phyloP scores from a whole-genome alignment of 2,329 filamentous ascomycete genomes.

The Cladosporium sp. region DNA sequence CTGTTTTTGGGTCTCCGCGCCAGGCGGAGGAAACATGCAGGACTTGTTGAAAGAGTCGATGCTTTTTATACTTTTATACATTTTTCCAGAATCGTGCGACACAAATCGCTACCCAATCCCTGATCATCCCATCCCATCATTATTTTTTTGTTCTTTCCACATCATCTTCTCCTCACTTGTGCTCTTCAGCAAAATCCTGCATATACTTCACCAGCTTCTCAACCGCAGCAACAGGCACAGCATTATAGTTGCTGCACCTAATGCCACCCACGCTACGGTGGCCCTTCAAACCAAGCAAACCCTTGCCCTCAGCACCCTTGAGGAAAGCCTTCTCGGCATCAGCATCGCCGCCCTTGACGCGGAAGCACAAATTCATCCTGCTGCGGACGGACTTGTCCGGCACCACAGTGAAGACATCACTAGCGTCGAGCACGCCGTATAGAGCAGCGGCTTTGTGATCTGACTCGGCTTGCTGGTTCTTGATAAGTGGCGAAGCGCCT shows the following conservation, averaged over 20 bases:
- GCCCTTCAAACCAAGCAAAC: conserved; percentile 80
- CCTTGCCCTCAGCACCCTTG: conserved; percentile 65
- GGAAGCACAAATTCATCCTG: conserved; percentile 94
- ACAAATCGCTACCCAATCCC: not conserved
- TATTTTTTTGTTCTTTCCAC: not conserved
- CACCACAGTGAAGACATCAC: conserved; percentile 74
- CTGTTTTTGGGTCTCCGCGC: not conserved
- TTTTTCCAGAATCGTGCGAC: not conserved
- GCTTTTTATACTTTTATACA: not conserved
- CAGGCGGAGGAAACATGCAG: not conserved
- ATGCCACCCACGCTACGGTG: conserved; percentile 87
- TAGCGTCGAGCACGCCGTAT: conserved; percentile 73
- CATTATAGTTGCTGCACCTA: conserved; percentile 86
- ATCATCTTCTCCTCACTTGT: not conserved
- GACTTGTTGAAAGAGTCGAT: not conserved
- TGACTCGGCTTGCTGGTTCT: conserved; percentile 73
- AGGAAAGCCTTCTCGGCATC: conserved; percentile 77
- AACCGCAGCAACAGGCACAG: conserved; percentile 67
- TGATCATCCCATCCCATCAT: not conserved
- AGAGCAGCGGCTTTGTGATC: conserved; percentile 74
- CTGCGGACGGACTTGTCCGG: conserved; percentile 75
- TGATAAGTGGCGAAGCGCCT: conserved; percentile 62
- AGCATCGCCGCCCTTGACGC: conserved; percentile 65
- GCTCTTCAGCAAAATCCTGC: conserved; percentile 53
- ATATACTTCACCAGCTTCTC: conserved; percentile 69